phyloP scores from a whole-genome alignment of 805 yeast genomes.

The Myxozyma neglecta region DNA sequence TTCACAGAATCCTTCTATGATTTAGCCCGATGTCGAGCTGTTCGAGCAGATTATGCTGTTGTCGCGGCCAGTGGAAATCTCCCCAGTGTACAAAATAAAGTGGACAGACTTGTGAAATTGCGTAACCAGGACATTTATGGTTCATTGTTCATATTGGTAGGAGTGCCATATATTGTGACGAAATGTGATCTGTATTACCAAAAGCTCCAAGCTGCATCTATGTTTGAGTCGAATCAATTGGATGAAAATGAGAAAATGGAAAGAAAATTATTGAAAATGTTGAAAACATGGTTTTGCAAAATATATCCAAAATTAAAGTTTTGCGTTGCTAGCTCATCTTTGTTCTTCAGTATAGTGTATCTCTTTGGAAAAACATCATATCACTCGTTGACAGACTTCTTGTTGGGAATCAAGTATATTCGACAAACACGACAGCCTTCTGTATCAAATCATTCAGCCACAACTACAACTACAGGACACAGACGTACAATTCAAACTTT shows the following conservation, averaged over 20 bases:
- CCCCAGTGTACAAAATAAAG: constrained; percentile 27
- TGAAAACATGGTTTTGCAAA: constrained; percentile 48
- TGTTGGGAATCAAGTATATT: constrained; percentile 65
- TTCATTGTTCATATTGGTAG: constrained; percentile 52
- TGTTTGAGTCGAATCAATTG: constrained; percentile 43
- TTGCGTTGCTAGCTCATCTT: constrained; percentile 48
- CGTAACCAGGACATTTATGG: constrained; percentile 53
- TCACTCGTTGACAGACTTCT: constrained; percentile 59
- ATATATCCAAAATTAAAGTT: constrained; percentile 62
- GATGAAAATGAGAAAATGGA: not conserved
- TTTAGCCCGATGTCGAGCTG: constrained; percentile 56
- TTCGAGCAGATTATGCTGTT: constrained; percentile 37
- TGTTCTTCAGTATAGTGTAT: constrained; percentile 62
- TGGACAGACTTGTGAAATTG: constrained; percentile 51
- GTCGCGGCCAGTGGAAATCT: constrained; percentile 34
- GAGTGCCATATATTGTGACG: constrained; percentile 66
- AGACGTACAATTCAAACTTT: constrained; percentile 13
- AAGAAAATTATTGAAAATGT: constrained; percentile 35
- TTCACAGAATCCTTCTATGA: constrained; percentile 94
- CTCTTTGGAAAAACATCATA: constrained; percentile 66
- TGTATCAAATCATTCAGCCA: not conserved
- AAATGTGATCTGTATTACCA: constrained; percentile 68
- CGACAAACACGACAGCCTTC: constrained; percentile 46
- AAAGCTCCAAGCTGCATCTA: constrained; percentile 56
- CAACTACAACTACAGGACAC: not conserved